phyloP scores from a whole-genome alignment of 1,139 yeast species.

The Lodderomyces oxycetoniae region DNA sequence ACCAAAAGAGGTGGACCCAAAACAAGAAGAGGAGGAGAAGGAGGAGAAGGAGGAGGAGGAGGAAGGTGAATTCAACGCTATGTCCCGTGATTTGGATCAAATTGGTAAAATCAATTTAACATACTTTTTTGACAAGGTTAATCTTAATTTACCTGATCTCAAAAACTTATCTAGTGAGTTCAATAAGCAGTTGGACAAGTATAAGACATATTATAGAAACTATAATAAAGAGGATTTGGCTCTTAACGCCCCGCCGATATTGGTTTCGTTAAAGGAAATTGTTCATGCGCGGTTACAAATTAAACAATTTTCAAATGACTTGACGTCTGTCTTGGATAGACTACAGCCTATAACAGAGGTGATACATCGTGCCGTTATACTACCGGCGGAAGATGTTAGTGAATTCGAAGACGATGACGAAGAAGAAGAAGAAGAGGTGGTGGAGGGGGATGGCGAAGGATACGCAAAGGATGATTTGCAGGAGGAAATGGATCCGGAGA shows the following conservation, averaged over 20 bases:
- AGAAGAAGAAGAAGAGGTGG: conserved; percentile 15
- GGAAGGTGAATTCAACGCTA: conserved; percentile 17
- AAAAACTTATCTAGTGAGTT: neutral
- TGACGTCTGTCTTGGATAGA: conserved; percentile 41
- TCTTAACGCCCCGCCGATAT: conserved; percentile 19
- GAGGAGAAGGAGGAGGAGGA: conserved; percentile 1
- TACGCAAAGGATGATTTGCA: neutral
- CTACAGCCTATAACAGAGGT: conserved; percentile 36
- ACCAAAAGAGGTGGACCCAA: too few species aligned
- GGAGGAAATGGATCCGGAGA: neutral
- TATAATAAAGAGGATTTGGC: conserved; percentile 3
- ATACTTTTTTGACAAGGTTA: conserved; percentile 14
- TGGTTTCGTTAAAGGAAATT: conserved; percentile 35
- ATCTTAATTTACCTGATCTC: conserved; percentile 2
- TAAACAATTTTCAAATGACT: conserved; percentile 46
- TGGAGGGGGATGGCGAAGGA: conserved; percentile 8
- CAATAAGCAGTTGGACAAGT: conserved; percentile 1
- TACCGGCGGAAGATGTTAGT: conserved; percentile 45
- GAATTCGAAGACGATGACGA: conserved; percentile 22
- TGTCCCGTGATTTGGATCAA: conserved; percentile 38
- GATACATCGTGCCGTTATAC: conserved; percentile 44
- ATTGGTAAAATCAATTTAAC: conserved; percentile 34
- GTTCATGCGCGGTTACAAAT: conserved; percentile 44
- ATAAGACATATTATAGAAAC: conserved; percentile 20
- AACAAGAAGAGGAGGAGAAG: neutral